These are phyloP conservation scores for Lophium mytilinum DNA, from an alignment of 495 filamentous ascomycete species.

Conservation along the genomic window DNA sequence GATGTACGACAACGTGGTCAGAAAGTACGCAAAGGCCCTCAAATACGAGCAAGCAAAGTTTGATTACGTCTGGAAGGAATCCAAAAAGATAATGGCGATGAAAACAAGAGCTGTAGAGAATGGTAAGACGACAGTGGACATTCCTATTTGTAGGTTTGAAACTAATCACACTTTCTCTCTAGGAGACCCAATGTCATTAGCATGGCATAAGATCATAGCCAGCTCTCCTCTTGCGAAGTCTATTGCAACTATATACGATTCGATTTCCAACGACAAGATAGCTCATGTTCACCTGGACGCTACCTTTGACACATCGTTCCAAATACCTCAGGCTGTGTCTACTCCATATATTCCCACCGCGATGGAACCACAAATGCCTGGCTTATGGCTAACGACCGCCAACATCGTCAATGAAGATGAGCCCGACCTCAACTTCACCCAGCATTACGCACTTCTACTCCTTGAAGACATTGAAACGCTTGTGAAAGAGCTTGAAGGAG, in stretches of 20 bases:
- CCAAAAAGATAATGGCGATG: slow-evolving; percentile 63
- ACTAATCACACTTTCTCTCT: neutral
- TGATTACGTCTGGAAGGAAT: slow-evolving; percentile 82
- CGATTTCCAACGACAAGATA: slow-evolving; percentile 75
- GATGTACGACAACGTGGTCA: slow-evolving; percentile 80
- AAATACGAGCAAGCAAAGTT: slow-evolving; percentile 84
- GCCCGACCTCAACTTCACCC: slow-evolving; percentile 57
- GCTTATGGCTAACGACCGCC: slow-evolving; percentile 78
- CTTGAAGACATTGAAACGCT: slow-evolving; percentile 78
- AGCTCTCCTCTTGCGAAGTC: slow-evolving; percentile 75
- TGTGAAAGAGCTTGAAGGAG: slow-evolving; percentile 71
- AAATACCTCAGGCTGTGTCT: slow-evolving; percentile 75
- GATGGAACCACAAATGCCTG: slow-evolving; percentile 55
- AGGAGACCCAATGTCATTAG: slow-evolving; percentile 47
- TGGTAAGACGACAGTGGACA: slow-evolving; percentile 1
- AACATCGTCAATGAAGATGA: slow-evolving; percentile 66
- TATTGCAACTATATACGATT: slow-evolving; percentile 70
- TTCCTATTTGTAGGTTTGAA: too few species aligned
- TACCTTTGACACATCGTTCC: slow-evolving; percentile 63
- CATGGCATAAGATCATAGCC: slow-evolving; percentile 64
- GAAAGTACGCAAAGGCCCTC: slow-evolving; percentile 79
- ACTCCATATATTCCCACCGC: slow-evolving; percentile 63
- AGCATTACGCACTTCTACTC: slow-evolving; percentile 78
- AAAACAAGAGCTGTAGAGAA: slow-evolving; percentile 74
- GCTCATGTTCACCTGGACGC: slow-evolving; percentile 58